Evolutionary conservation across 164 flowering plant species (phyloP), one percentile per base, ranked within the genome.

Genomic region (Vitis amurensis): DNA sequence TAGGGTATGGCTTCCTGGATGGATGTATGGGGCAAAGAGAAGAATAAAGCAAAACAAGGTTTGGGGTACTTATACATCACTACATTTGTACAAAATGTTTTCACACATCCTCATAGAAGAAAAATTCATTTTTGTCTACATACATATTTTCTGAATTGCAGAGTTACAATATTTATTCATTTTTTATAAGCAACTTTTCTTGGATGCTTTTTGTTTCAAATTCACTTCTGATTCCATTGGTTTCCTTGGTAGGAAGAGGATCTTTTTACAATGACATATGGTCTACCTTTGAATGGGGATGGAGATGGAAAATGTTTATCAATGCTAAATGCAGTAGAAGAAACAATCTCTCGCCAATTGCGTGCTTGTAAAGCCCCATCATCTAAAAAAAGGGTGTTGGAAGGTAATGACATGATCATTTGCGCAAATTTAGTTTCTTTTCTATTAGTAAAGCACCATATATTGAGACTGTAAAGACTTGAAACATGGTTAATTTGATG

Each of bases 251-350:
- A 95, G 99, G 99, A 95, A 81, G 99, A 95, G 79, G 98, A 93
- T 86, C 81, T 90, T 65, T 95, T 95, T 64, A 89, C 84, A 12
- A 87, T 91, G 89, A 75, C 92, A 58, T 83, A 86, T 87, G 99
- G 99, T 59, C 87, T 93, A 67, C 88, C 91, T 75, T 75, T 95
- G 81, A 85, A 78, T 74, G 91, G 74, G 72, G 91, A 85, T 72
- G 96, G 91, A 67, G 99, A 91, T 82, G 97, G 89, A 30, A 89
- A 91, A 79, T 91, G 96, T 77, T 74, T 93, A 64, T 85, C 96
- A 13, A 76, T 89, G 79, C 77, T 95, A 67, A 88, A 89, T 86
- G 96, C 98, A 8, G 95, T 95, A 67, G 99, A 95, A 79, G 99
- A 95, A 83, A 91, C 92, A 57, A 71, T 93, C 56, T 81, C 84